Conservation (phyloP, 2,329 filamentous ascomycete species). For the Pseudopithomyces chartarum region DNA sequence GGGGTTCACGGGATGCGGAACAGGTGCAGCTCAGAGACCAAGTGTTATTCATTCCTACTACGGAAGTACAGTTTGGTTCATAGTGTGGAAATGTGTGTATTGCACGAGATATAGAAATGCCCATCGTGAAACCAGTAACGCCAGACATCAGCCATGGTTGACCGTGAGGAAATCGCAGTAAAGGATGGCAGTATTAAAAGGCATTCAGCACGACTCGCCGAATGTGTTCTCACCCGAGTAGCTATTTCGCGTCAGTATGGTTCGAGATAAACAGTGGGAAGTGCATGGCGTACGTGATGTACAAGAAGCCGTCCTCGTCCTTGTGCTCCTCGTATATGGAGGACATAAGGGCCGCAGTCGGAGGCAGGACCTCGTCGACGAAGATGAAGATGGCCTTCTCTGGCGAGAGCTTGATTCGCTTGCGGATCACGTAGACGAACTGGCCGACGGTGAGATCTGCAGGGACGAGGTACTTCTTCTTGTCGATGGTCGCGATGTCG, state of each 20-base stretch:
- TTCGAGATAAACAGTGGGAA: background rate
- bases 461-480: constrained; percentile 99
- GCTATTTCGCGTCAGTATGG: constrained; percentile 48
- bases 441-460: constrained; percentile 97
- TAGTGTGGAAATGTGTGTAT: constrained; percentile 18
- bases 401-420: constrained; percentile 98
- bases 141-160: constrained; percentile 28
- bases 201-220: constrained; percentile 58
- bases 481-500: constrained; percentile 99
- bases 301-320: constrained; percentile 85
- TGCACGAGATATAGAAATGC: constrained; percentile 11
- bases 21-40: constrained; percentile 13
- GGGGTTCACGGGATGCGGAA: constrained; percentile 15
- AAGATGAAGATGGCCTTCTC: constrained; percentile 99
- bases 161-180: constrained; percentile 9
- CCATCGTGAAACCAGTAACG: constrained; percentile 29
- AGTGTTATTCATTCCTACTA: constrained; percentile 24
- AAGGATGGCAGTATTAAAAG: background rate
- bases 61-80: constrained; percentile 11
- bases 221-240: constrained; percentile 99
- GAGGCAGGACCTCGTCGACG: constrained; percentile 96
- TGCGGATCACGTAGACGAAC: constrained; percentile 99
- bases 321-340: constrained; percentile 99
- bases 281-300: constrained; percentile 77
- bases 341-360: constrained; percentile 97